Conservation (phyloP, 176 grass and related monocot genomes). For the Pontederia paniculata region DNA sequence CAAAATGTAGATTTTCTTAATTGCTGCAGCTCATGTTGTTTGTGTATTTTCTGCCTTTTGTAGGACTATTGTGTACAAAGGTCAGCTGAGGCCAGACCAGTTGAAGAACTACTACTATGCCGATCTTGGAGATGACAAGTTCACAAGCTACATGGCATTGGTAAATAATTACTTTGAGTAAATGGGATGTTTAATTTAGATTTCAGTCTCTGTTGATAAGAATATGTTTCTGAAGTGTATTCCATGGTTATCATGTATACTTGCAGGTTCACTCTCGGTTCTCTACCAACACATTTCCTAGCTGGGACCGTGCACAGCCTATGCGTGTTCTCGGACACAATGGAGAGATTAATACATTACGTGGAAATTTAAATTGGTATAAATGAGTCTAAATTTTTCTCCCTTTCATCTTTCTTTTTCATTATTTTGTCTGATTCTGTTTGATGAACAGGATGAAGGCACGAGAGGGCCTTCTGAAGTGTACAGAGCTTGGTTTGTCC, state of each 20-base stretch:
- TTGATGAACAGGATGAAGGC: slow-evolving; percentile 67
- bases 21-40: not conserved
- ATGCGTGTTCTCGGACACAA: slow-evolving; percentile 95
- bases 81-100: slow-evolving; percentile 81
- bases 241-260: not conserved
- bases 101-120: slow-evolving; percentile 88
- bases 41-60: slow-evolving; percentile 15
- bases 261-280: slow-evolving; percentile 91
- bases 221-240: slow-evolving; percentile 27
- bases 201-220: slow-evolving; percentile 27
- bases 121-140: slow-evolving; percentile 85
- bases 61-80: slow-evolving; percentile 95
- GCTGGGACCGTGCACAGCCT: slow-evolving; percentile 95
- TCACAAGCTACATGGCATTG: slow-evolving; percentile 96
- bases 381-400: not conserved
- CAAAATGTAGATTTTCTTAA: too few species aligned
- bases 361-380: slow-evolving; percentile 94
- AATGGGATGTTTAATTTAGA: slow-evolving; percentile 26
- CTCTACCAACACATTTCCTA: slow-evolving; percentile 97
- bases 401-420: not conserved
- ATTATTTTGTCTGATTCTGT: slow-evolving; percentile 17
- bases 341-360: slow-evolving; percentile 96
- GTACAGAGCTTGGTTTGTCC: slow-evolving; percentile 67
- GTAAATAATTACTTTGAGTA: slow-evolving; percentile 53
- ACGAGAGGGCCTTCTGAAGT: slow-evolving; percentile 81